Evolutionary conservation across 805 yeast genomes (phyloP).

Genomic region (Starmerella davenportii): DNA sequence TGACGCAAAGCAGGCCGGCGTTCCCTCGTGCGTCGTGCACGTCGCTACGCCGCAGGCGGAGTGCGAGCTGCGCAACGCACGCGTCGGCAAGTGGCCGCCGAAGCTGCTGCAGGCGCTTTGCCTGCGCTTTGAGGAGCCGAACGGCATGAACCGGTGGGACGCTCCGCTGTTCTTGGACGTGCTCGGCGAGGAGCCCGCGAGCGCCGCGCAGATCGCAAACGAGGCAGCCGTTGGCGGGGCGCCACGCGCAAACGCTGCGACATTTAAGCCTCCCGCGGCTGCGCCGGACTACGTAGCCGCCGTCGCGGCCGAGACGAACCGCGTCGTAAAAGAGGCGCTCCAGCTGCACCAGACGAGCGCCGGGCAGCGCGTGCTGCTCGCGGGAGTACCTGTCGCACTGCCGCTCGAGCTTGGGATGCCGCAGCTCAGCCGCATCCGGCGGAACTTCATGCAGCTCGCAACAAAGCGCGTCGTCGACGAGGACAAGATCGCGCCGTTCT

Average conservation of each 20-base stretch:
- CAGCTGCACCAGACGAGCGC: conserved; percentile 40
- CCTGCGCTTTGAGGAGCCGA: conserved; percentile 89
- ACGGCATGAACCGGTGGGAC: conserved; percentile 76
- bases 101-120: conserved; percentile 47
- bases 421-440: conserved; percentile 62
- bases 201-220: conserved; percentile 43
- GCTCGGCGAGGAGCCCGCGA: conserved; percentile 29
- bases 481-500: conserved; percentile 49
- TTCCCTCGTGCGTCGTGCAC: conserved; percentile 70
- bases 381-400: conserved; percentile 34
- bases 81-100: conserved; percentile 39
- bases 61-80: conserved; percentile 5
- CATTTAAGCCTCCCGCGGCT: conserved; percentile 62
- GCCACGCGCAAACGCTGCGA: conserved; percentile 70
- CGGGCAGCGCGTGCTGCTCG: conserved; percentile 23
- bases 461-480: conserved; percentile 57
- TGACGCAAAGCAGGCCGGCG: conserved; percentile 70
- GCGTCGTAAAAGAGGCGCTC: conserved; percentile 42
- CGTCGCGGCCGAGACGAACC: conserved; percentile 52
- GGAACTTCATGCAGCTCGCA: conserved; percentile 69
- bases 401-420: conserved; percentile 56
- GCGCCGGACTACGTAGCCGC: conserved; percentile 60
- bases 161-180: conserved; percentile 67
- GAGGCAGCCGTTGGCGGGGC: conserved; percentile 32
- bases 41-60: conserved; percentile 31